Base-by-base conservation (phyloP, 345 rosid genomes). In the Camelina neglecta region DNA sequence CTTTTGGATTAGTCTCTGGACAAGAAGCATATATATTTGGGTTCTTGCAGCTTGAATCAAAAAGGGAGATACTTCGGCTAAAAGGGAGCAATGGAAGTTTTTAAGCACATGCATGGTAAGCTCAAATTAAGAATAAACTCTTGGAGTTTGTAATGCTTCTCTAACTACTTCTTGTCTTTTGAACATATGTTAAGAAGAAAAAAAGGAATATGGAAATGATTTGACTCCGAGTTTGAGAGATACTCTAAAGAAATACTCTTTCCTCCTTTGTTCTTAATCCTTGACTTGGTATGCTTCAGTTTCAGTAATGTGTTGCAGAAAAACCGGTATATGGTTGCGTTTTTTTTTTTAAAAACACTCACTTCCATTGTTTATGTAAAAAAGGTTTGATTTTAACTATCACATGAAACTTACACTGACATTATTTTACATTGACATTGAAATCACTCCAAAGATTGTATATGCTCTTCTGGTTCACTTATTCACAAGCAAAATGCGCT, bases 31-130 rank as follows among this genome's bases (percentile, higher is more conserved):
- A 18, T 18, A 23, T 23, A 23, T 44, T 47, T 67, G 57, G 61
- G 49, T 53, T 80, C 10, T 69, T 83, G 67, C 78, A 86, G 90
- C 67, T 69, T 48, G 80, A 79, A 54, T 59, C 82, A 67, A 85
- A 82, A 75, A 29, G 21, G 35, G 85, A 84, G 71, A 82, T 85
- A 23, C 84, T 78, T 62, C 70, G 58, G 41, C 65, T 88, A 60
- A 83, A 82, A 73, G 76, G 69, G n/a, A 12, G 65, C 26, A 38
- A 57, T 21, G 73, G 54, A 29, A 56, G 73, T 8, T 70, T 57
- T 12, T 69, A 64, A 70, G 75, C 64, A 50, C 1, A 66, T 24
- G 26, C 18, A 18, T 18, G 18, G 18, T 18, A 18, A 18, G 18
- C 18, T 18, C 18, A 23, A 59, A 56, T 26, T 2, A 18, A 31